These are phyloP conservation scores for Botrytis sinoallii DNA, from an alignment of 2,329 filamentous ascomycete species.

Conservation along the genomic window DNA sequence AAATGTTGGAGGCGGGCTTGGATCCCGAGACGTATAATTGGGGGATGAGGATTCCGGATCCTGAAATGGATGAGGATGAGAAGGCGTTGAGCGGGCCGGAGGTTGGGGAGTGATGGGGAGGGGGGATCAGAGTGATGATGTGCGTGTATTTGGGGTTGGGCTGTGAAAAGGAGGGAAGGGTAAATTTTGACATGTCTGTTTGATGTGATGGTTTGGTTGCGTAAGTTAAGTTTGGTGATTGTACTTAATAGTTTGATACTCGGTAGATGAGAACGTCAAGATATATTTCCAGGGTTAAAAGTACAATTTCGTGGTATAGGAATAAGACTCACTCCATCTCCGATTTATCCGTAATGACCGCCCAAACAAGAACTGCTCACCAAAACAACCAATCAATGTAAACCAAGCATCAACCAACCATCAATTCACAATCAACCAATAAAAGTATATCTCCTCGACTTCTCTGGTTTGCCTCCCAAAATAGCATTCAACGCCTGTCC, in stretches of 20 bases:
- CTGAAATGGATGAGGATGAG: background rate
- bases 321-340: background rate
- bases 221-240: background rate
- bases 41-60: constrained; percentile 12
- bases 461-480: constrained; percentile 56
- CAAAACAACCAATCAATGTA: background rate
- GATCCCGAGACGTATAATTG: constrained; percentile 1
- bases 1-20: constrained; percentile 15
- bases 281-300: background rate
- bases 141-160: background rate
- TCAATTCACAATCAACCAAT: background rate
- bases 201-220: background rate
- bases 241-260: background rate
- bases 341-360: background rate
- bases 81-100: background rate
- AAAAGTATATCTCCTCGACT: constrained; percentile 59
- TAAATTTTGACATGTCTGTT: background rate
- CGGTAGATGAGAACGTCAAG: background rate
- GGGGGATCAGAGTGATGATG: too few relatives aligned
- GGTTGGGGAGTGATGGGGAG: background rate
- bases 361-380: background rate
- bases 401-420: background rate
- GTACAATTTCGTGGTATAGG: background rate
- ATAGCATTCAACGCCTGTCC: constrained; percentile 74
- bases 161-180: background rate